A percentile compares a stretch with the other conserved stretches of the same genome.
phyloP scores from a whole-genome alignment of 106 monocot genomes.

The Amphibolis antarctica region DNA sequence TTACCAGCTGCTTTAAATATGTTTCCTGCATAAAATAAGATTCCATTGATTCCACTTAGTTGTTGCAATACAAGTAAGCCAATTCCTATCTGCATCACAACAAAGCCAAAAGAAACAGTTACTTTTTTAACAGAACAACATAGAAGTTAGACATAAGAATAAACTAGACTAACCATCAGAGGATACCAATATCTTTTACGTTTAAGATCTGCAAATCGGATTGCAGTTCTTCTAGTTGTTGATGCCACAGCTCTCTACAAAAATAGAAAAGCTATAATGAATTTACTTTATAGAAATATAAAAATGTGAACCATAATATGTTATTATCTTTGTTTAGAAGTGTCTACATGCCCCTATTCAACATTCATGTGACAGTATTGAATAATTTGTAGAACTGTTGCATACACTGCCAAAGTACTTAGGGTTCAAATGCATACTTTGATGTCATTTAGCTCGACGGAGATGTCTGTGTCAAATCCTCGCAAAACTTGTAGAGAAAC shows the following conservation, averaged over 20 bases:
- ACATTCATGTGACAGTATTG: too few relatives aligned
- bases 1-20: conserved; percentile 93
- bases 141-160: neutral
- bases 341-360: too few relatives aligned
- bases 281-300: too few relatives aligned
- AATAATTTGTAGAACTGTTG: too few relatives aligned
- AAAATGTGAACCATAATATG: too few relatives aligned
- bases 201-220: conserved; percentile 68
- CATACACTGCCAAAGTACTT: too few relatives aligned
- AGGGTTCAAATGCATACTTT: conserved; percentile 28
- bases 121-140: neutral
- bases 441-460: conserved; percentile 76
- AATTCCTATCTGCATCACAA: conserved; percentile 68
- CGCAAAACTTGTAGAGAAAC: conserved; percentile 83
- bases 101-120: neutral
- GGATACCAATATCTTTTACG: conserved; percentile 74
- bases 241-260: conserved; percentile 65
- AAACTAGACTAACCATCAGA: conserved; percentile 37
- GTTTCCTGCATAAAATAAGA: conserved; percentile 84
- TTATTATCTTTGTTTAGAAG: too few relatives aligned
- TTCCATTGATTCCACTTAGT: conserved; percentile 83
- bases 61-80: conserved; percentile 81
- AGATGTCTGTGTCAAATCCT: conserved; percentile 83
- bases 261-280: neutral
- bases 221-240: conserved; percentile 62